Evolutionary conservation across 73 alveolate species (phyloP), one percentile per base, ranked within the genome.

Genomic region (Durusdinium trenchii): DNA sequence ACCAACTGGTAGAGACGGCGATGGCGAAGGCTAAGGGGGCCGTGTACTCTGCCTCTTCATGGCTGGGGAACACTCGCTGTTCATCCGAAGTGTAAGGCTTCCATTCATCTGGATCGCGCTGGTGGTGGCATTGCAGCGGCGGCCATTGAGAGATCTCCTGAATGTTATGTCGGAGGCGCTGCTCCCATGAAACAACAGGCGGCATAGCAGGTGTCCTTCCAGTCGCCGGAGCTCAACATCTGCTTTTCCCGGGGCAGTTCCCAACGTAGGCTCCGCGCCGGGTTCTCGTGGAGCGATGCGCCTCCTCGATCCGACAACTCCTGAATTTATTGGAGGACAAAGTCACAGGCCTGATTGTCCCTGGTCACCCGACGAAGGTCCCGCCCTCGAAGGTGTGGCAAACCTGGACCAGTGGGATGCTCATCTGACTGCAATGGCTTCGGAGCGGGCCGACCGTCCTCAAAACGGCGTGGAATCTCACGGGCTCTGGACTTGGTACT

Each of bases 401-500:
- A 26, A 6, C 85, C 85, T 50, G 3, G 14, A 6, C 84, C 84
- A 46, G n/a, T 50, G 30, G 85, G 85, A 26, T 28, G 40, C 36
- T 5, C 36, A n/a, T 35, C 28, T 6, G 85, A 73, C 52, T 50
- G 48, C 14, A 73, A 50, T 6, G 85, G 85, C 12, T 40, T 40
- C 30, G 85, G 85, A 50, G 51, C 85, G 16, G 52, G 85, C 26
- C 85, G 85, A 6, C 85, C 85, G 36, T 73, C 85, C 28, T 73
- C 51, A 50, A 73, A 73, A 32, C 3, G 36, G 14, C 30, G 3
- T 5, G 51, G 51, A 32, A n/a, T 40, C 85, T 73, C 85, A 4
- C 85, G 47, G 16, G 85, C 85, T n/a, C 85, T 73, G 85, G 52
- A 36, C 36, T 73, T 73, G 48, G 85, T 73, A 26, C 51, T 35